These are phyloP conservation scores for Lichtheimia ramosa DNA, from an alignment of 371 early-diverging fungal genomes.

Conservation along the genomic window DNA sequence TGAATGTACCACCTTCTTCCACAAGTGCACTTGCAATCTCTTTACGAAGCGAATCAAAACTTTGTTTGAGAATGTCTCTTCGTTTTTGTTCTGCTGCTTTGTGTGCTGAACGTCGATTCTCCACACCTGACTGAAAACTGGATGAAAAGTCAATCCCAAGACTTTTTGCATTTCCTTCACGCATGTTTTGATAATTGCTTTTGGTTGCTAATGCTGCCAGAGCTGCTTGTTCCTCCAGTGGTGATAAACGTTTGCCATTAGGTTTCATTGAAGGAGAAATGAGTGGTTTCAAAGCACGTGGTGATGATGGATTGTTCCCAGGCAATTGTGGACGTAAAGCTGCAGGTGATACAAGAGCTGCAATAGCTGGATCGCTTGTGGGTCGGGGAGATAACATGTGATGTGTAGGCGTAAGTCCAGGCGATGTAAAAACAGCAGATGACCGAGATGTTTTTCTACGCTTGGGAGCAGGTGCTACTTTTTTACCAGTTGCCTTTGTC, in stretches of 20 bases:
- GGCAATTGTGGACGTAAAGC: constrained; percentile 23
- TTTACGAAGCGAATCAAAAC: constrained; percentile 79
- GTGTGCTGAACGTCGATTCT: constrained; percentile 78
- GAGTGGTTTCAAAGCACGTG: constrained; percentile 44
- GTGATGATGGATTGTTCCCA: constrained; percentile 17
- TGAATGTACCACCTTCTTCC: constrained; percentile 7
- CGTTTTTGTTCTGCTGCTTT: constrained; percentile 94
- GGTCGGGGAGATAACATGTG: constrained; percentile 17
- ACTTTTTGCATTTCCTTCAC: constrained; percentile 81
- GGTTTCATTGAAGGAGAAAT: constrained; percentile 57
- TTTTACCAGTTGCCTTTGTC: neutral
- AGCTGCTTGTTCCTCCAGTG: constrained; percentile 51
- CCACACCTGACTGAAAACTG: constrained; percentile 72
- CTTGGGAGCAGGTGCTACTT: constrained; percentile 14
- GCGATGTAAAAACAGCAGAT: constrained; percentile 23
- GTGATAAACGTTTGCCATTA: constrained; percentile 33
- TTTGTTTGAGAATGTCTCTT: constrained; percentile 85
- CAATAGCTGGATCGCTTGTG: constrained; percentile 18
- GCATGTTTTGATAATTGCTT: constrained; percentile 84
- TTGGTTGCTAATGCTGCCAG: constrained; percentile 65
- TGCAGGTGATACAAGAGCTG: constrained; percentile 40
- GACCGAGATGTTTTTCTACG: constrained; percentile 23
- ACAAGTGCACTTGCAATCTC: constrained; percentile 70
- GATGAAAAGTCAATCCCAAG: constrained; percentile 72
- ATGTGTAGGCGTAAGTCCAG: constrained; percentile 19